phyloP scores from a whole-genome alignment of 2,329 filamentous ascomycete genomes.

The Sarocladium brachiariae region DNA sequence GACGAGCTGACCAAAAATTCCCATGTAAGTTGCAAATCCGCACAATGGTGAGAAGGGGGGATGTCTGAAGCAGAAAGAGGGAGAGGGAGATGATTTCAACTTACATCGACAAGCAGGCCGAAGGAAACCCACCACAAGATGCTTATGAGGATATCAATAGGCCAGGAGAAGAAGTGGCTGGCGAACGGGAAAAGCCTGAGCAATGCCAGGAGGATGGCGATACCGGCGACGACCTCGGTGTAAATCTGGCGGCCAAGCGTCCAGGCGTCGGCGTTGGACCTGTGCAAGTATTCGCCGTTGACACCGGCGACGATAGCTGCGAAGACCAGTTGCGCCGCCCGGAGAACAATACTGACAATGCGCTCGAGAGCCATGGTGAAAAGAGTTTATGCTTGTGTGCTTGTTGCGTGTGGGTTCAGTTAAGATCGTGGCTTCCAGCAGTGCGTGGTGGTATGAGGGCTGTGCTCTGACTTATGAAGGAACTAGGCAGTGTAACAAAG shows the following conservation, averaged over 20 bases:
- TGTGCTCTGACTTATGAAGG: too few species aligned
- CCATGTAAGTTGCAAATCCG: conserved; percentile 11
- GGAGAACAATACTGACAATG: conserved; percentile 31
- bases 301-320: conserved; percentile 66
- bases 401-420: neutral
- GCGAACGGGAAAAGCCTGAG: conserved; percentile 69
- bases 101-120: conserved; percentile 56
- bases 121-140: conserved; percentile 65
- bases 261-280: conserved; percentile 40
- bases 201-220: conserved; percentile 62
- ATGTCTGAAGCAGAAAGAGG: neutral
- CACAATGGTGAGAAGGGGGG: neutral
- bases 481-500: too few species aligned
- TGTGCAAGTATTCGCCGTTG: conserved; percentile 58
- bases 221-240: conserved; percentile 61
- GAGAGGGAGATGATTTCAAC: conserved; percentile 22
- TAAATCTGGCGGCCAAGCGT: conserved; percentile 63
- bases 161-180: conserved; percentile 61
- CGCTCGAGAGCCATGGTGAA: conserved; percentile 31
- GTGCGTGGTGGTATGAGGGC: too few species aligned
- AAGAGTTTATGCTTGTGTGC: neutral
- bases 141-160: conserved; percentile 62
- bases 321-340: conserved; percentile 53
- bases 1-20: neutral
- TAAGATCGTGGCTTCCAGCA: neutral